Percentiles rank a stretch among this genome's conserved stretches.
phyloP scores from a whole-genome alignment of 352 stramenopile species.

The Pythium scleroteichum region DNA sequence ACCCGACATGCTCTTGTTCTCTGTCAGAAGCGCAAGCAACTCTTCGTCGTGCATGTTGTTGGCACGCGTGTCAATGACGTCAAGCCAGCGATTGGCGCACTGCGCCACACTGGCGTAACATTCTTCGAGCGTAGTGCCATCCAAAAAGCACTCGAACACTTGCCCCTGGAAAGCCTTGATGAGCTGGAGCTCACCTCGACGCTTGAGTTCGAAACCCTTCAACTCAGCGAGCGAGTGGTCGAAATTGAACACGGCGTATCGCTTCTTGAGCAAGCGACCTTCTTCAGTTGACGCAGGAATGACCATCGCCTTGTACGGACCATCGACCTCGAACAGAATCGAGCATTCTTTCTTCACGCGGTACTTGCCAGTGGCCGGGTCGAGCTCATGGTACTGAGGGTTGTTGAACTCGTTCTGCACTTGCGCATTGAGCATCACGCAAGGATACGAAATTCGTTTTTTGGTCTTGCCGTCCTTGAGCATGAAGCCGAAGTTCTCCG shows the following conservation, averaged over 20 bases:
- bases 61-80: slow-evolving; percentile 96
- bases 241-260: slow-evolving; percentile 91
- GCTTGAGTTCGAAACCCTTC: slow-evolving; percentile 98
- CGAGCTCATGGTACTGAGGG: slow-evolving; percentile 91
- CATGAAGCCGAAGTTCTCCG: slow-evolving; percentile 96
- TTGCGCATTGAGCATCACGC: slow-evolving; percentile 99
- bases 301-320: slow-evolving; percentile 98
- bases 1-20: slow-evolving; percentile 98
- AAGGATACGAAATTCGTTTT: slow-evolving; percentile 96
- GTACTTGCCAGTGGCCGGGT: slow-evolving; percentile 79
- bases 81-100: slow-evolving; percentile 98
- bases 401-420: slow-evolving; percentile 99
- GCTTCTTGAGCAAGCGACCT: slow-evolving; percentile 98
- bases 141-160: slow-evolving; percentile 98
- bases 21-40: slow-evolving; percentile 97
- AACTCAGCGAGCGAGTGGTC: slow-evolving; percentile 77
- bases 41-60: slow-evolving; percentile 96
- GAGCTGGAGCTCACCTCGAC: slow-evolving; percentile 97
- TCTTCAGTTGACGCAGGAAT: slow-evolving; percentile 98
- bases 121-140: slow-evolving; percentile 91
- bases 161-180: slow-evolving; percentile 99
- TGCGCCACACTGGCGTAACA: slow-evolving; percentile 97
- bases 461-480: slow-evolving; percentile 63
- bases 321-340: slow-evolving; percentile 99
- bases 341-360: slow-evolving; percentile 95